Evolutionary conservation across 345 rosid species (phyloP), one percentile per base, ranked within the genome.

Genomic region (Linum trigynum): DNA sequence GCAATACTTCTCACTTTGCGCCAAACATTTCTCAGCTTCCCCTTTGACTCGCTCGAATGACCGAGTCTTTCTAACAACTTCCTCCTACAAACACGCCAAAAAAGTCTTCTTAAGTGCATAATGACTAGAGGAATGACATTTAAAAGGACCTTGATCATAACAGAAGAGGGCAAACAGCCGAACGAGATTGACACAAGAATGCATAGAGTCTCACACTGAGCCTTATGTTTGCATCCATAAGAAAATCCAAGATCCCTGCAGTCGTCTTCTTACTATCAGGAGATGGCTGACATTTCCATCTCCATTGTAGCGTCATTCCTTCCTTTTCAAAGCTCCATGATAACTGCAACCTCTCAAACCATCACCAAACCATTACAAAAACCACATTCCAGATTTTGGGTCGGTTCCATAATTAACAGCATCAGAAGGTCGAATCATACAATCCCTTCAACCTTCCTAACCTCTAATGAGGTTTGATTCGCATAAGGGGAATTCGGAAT

Each of bases 301-400:
- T 69, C 97, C 98, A 90, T 64, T 90, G 92, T 1, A 92, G 89
- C 74, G 79, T 90, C 17, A 78, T 92, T 73, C 96, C 97, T 77
- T 83, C 92, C 72, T 81, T 90, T 73, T 88, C 96, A 78, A 92
- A 92, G 0, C 86, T 88, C 98, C 97, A 90, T 0, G 96, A 86
- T 56, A 92, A 78, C 97, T 92, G 75, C 79, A 76, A 40, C 32
- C 32, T 1, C 32, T 23, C 32, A 23, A 32, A 66, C 48, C 16
- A 11, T 1, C 32, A 63, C 8, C n/a, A 15, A 8, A 50, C 10
- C 40, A 48, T 35, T 41, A 62, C 17, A 35, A 17, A 17, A 15
- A 17, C 43, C 5, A 3, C 7, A 14, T 2, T 38, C 12, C 0
- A 43, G 23, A 66, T 41, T 10, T 48, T 15, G 53, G 14, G 53